phyloP scores from a whole-genome alignment of 148 eudicot genomes.

The Rhododendron mucronatum region DNA sequence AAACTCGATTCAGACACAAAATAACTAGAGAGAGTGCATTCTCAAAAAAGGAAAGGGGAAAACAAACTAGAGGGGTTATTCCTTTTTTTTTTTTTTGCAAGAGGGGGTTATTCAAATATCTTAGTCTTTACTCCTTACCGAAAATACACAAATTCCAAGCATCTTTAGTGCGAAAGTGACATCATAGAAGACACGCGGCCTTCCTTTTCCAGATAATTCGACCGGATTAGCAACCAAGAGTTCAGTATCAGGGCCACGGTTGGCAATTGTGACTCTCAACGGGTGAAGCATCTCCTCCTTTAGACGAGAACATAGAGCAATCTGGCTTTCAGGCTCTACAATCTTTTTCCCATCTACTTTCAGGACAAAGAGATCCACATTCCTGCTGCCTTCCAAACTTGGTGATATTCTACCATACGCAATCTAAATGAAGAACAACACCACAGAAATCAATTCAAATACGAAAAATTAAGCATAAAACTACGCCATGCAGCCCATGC shows the following conservation, averaged over 20 bases:
- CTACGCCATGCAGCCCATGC: background rate
- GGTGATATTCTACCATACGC: conserved; percentile 64
- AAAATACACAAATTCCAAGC: conserved; percentile 67
- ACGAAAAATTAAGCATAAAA: background rate
- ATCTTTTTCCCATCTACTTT: conserved; percentile 66
- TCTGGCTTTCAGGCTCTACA: conserved; percentile 39
- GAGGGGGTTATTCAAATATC: background rate
- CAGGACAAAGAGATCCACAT: conserved; percentile 68
- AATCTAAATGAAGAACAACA: conserved; percentile 36
- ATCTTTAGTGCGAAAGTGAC: conserved; percentile 65
- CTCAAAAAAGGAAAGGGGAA: background rate
- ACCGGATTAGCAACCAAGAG: conserved; percentile 92
- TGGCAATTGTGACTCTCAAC: conserved; percentile 63
- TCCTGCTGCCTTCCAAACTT: conserved; percentile 53
- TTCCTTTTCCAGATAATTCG: conserved; percentile 77
- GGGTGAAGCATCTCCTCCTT: conserved; percentile 81
- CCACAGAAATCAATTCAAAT: background rate
- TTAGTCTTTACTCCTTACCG: conserved; percentile 60
- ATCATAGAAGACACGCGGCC: conserved; percentile 87
- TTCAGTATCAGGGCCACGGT: conserved; percentile 91
- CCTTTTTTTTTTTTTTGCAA: background rate
- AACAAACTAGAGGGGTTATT: background rate
- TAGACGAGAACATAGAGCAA: conserved; percentile 53
- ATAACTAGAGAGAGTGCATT: background rate
- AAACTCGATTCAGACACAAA: background rate